phyloP scores from a whole-genome alignment of 257 asterid genomes.

The Gentiana straminea region DNA sequence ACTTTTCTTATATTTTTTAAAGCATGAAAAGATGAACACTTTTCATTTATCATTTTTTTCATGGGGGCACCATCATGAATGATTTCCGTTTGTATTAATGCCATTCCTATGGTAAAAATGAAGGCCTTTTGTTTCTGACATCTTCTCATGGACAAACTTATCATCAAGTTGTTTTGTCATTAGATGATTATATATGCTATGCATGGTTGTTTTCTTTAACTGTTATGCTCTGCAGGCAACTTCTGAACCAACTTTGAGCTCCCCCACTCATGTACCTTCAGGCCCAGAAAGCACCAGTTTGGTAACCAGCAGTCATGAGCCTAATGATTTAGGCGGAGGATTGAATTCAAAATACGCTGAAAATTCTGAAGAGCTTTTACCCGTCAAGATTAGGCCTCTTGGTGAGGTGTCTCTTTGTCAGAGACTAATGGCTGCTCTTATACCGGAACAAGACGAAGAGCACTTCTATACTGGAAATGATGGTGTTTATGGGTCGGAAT shows the following conservation, averaged over 20 bases:
- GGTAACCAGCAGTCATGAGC: conserved; percentile 28
- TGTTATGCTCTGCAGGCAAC: conserved; percentile 30
- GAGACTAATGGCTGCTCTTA: conserved; percentile 72
- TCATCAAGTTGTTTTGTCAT: too few relatives aligned
- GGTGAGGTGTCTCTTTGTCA: conserved; percentile 56
- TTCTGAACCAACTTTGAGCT: conserved; percentile 31
- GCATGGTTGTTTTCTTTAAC: too few relatives aligned
- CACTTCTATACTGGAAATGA: conserved; percentile 34
- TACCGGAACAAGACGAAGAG: conserved; percentile 54
- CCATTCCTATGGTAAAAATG: too few relatives aligned
- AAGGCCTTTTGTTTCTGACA: too few relatives aligned
- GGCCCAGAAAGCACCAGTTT: conserved; percentile 41
- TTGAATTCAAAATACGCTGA: conserved; percentile 37
- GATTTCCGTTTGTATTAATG: too few relatives aligned
- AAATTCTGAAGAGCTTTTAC: conserved; percentile 35
- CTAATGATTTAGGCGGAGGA: conserved; percentile 40
- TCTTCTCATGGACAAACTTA: too few relatives aligned
- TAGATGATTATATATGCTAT: too few relatives aligned
- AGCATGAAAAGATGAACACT: neutral
- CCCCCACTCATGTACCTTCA: conserved; percentile 29
- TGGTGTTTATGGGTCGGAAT: conserved; percentile 36
- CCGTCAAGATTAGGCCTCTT: conserved; percentile 32
- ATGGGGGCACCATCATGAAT: too few relatives aligned
- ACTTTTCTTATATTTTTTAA: neutral
- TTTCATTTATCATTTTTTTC: too few relatives aligned